These are phyloP conservation scores for Aspergillus affinis DNA, from an alignment of 495 filamentous ascomycete species.

Conservation along the genomic window DNA sequence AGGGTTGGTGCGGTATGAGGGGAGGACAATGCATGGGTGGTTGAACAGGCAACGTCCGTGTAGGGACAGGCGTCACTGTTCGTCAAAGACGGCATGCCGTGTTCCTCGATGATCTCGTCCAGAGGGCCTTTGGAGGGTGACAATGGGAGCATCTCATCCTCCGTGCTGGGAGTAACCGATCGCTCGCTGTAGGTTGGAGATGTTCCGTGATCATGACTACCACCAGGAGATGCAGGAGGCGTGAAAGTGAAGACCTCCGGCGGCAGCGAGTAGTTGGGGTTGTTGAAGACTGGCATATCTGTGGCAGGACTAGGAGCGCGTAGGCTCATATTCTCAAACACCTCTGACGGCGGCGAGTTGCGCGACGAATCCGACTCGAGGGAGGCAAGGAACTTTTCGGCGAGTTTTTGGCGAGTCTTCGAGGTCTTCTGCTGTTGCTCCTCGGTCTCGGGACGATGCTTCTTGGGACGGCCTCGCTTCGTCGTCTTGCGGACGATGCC, in stretches of 20 bases:
- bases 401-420: constrained; percentile 47
- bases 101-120: constrained; percentile 25
- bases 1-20: constrained; percentile 42
- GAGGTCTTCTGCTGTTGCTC: constrained; percentile 63
- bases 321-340: constrained; percentile 45
- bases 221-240: constrained; percentile 48
- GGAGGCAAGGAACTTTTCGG: constrained; percentile 41
- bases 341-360: constrained; percentile 32
- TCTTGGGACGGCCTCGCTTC: constrained; percentile 67
- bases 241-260: constrained; percentile 45
- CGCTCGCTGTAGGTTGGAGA: constrained; percentile 47
- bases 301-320: constrained; percentile 45
- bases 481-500: constrained; percentile 71
- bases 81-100: constrained; percentile 26
- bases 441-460: constrained; percentile 61
- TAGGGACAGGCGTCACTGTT: constrained; percentile 35
- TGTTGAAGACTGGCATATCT: constrained; percentile 38
- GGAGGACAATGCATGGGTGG: constrained; percentile 36
- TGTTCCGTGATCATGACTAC: constrained; percentile 42
- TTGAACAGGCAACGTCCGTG: constrained; percentile 29
- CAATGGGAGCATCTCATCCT: constrained; percentile 41
- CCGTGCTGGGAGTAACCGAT: constrained; percentile 44
- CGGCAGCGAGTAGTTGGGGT: constrained; percentile 43
- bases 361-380: constrained; percentile 34
- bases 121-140: constrained; percentile 28